Conservation (phyloP, 1,284 basidiomycete genomes). For the Ganoderma lucidum region DNA sequence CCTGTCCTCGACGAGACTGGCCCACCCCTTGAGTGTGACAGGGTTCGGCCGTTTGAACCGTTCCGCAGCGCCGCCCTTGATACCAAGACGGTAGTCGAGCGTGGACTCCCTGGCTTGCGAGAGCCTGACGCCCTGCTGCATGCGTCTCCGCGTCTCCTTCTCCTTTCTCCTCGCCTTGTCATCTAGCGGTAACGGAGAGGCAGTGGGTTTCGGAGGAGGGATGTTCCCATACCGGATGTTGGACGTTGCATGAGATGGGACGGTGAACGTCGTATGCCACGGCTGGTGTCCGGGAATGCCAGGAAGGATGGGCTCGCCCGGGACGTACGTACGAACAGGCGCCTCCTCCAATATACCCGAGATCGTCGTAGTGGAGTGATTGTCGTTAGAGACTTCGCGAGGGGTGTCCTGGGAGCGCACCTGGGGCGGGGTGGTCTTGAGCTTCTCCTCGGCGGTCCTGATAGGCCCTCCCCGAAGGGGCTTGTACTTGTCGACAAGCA, state of each 20-base stretch:
- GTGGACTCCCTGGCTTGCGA: constrained; percentile 74
- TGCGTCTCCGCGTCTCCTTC: constrained; percentile 60
- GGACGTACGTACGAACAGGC: constrained; percentile 25
- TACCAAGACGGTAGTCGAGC: constrained; percentile 75
- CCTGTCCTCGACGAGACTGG: constrained; percentile 77
- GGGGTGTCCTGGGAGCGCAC: constrained; percentile 31
- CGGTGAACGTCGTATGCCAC: constrained; percentile 75
- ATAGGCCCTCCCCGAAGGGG: constrained; percentile 73
- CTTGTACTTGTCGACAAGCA: constrained; percentile 89
- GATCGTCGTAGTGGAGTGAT: neutral
- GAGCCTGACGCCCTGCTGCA: constrained; percentile 63
- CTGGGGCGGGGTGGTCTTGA: constrained; percentile 58
- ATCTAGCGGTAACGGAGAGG: constrained; percentile 49
- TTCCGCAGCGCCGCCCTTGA: constrained; percentile 49
- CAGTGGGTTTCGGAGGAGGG: constrained; percentile 36
- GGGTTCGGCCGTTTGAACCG: constrained; percentile 55
- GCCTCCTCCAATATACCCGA: constrained; percentile 11
- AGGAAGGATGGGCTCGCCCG: constrained; percentile 55
- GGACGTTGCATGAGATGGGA: constrained; percentile 59
- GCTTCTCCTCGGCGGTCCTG: constrained; percentile 76
- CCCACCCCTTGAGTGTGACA: constrained; percentile 77
- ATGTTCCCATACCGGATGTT: constrained; percentile 60
- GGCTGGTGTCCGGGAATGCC: constrained; percentile 65
- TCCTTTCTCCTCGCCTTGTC: constrained; percentile 59
- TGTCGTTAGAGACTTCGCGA: constrained; percentile 12